Evolutionary conservation across 805 yeast genomes (phyloP), one percentile per base, ranked within the genome.

Genomic region (Candida insectorum): DNA sequence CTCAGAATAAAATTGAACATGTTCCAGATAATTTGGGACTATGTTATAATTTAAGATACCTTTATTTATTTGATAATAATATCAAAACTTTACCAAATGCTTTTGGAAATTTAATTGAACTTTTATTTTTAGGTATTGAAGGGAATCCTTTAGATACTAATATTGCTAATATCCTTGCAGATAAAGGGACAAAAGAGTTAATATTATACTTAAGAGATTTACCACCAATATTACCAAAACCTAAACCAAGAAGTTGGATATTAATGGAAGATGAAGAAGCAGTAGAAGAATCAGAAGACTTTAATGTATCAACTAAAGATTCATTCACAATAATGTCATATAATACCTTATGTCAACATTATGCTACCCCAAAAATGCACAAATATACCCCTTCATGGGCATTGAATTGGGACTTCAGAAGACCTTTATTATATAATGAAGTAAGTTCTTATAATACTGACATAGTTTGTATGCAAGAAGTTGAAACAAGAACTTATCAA

Each of bases 321-420:
- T 52, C 73, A 4, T 88, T 93, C 57, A 82, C 96, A 1, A 64
- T 89, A 29, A 71, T 87, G 74, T 79, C 88, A 24, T 91, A 88
- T 65, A 93, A 93, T 62, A 86, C 94, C 2, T 69, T 93, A 55
- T 93, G 98, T 59, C 97, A 91, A 56, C 93, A 85, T 56, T 91
- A 91, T 63, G 97, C 97, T 2, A 87, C 96, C 3, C 75, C 93
- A 14, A 83, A 79, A 55, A 73, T 91, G 82, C 93, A 86, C 60
- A 91, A 85, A 50, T 91, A 85, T 55, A 88, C 97, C 1, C 97
- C 97, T 15, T 78, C 95, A 2, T 93, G 98, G 97, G 99, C 97
- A 2, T 72, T 93, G 42, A 77, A 79, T 33, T 91, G 97, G 97
- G 84, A 84, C 9, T 88, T 81, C 60, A 82, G 99, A 60, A 77